Base-by-base conservation (phyloP, 768 basidiomycete species). In the Russula griseocarnosa region DNA sequence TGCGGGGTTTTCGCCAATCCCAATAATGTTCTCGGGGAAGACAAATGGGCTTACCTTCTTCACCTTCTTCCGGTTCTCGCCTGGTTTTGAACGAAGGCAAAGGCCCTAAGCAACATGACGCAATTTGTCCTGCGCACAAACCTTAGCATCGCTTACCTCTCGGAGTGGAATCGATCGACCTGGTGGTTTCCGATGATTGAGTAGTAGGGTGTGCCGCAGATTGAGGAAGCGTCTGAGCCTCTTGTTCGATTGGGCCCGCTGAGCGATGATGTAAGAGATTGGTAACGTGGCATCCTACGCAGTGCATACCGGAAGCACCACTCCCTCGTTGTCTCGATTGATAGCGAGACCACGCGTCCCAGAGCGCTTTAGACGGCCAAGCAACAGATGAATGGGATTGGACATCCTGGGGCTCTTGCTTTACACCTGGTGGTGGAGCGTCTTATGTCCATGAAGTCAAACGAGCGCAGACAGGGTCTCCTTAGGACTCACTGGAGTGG, bases 21-120 rank as follows among this genome's bases (percentile, higher is more conserved):
- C 34, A n/a, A 24, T 24, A 18, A 32, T 42, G 38, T 8, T 22
- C n/a, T 60, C 36, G n/a, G 47, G 3, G 14, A 28, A 38, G 11
- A 52, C 22, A 28, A 20, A n/a, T 42, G 20, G 10, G 40, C 58
- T 47, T 56, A 65, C 66, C 58, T 46, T 65, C 58, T 46, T 65
- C 54, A 47, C 2, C 50, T 32, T 30, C 47, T 44, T 16, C 40
- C 10, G 16, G n/a, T 20, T 44, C 62, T 44, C 58, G 53, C 47
- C 47, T 60, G 32, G n/a, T 44, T 22, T 34, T 60, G 26, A 42
- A 56, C 0, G 66, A 59, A n/a, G 66, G 32, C 1, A 44, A 52
- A 38, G 46, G 55, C 20, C 40, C 62, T 63, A 42, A 46, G 14
- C 38, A 30, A 30, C 9, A 50, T 36, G 24, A 20, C n/a, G 42